Base-by-base conservation (phyloP, 225 moss, liverwort and hornwort species). In the Physcomitrellopsis africana region DNA sequence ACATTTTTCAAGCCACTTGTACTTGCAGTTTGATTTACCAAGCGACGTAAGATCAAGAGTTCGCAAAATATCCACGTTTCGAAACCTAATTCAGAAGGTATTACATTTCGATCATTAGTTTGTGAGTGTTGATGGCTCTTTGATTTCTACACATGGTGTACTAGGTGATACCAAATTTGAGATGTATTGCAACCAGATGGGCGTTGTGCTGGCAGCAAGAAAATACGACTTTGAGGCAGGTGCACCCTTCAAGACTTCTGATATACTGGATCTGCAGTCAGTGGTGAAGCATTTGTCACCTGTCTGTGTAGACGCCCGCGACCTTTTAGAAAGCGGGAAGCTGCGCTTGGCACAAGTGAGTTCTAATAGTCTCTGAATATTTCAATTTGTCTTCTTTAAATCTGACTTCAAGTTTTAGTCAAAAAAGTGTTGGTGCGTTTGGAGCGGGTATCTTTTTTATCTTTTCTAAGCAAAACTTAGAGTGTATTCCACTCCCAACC, bases 1-100 rank as follows among this genome's bases (percentile, higher is more conserved):
- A 24, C 49, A 48, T 7, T 57, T 49, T 23, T 26, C 23, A 11
- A 58, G 58, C n/a, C 32, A 37, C 48, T 24, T 32, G 13, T 60
- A 10, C 45, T 5, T 76, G 71, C 79, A 92, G 92, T 92, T 92
- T 81, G 86, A 85, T 60, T 81, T 92, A 72, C 90, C 90, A 69
- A 80, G 70, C 24, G 90, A 90, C 68, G 68, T 80, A 7, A 81
- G 88, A 77, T 67, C 80, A 20, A 90, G 77, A 76, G 66, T 92
- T 19, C 62, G 77, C 45, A 92, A 88, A 72, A 81, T 92, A 63
- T 92, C 92, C 65, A 88, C 88, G 61, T 90, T 92, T 71, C 84
- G 92, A 76, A 88, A 92, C 69, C 86, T 92, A n/a, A 79, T 87
- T 63, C 92, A 92, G 73, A 92, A 92, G 92, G 92, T 92, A 66